Evolutionary conservation across 2,329 filamentous ascomycete genomes (phyloP).

Genomic region (Colletotrichum sp.): DNA sequence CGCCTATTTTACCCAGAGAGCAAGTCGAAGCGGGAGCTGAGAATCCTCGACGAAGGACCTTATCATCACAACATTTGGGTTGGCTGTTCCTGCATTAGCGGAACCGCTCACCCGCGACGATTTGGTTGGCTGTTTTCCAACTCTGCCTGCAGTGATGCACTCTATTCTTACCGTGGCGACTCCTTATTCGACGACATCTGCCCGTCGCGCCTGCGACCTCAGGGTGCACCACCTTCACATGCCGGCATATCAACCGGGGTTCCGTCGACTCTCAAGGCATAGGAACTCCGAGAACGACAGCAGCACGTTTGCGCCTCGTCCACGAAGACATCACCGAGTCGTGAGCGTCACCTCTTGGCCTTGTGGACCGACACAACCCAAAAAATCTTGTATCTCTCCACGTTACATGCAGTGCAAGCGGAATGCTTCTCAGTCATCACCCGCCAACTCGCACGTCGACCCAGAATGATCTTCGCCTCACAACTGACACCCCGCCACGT

Average conservation of each 20-base stretch:
- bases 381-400: not conserved
- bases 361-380: not conserved
- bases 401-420: not conserved
- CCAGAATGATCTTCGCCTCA: not conserved
- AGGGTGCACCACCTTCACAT: not conserved
- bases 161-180: conserved; percentile 9
- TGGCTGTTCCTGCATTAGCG: conserved; percentile 20
- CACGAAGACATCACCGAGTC: not conserved
- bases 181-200: conserved; percentile 11
- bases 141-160: not conserved
- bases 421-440: not conserved
- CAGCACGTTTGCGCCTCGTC: not conserved
- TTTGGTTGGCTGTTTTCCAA: not conserved
- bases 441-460: not conserved
- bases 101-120: conserved; percentile 1
- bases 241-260: not conserved
- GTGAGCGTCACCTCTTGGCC: not conserved
- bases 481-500: not conserved
- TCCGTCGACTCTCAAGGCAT: not conserved
- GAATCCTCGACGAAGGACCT: not conserved
- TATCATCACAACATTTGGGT: not conserved
- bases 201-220: not conserved
- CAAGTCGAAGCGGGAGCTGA: not conserved
- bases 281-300: not conserved
- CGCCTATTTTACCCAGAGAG: not conserved